Percentiles rank a stretch among this genome's conserved stretches.
These are phyloP conservation scores for Chernovozyma sophiae-reginae DNA, from an alignment of 1,139 yeast genomes.

Conservation along the genomic window DNA sequence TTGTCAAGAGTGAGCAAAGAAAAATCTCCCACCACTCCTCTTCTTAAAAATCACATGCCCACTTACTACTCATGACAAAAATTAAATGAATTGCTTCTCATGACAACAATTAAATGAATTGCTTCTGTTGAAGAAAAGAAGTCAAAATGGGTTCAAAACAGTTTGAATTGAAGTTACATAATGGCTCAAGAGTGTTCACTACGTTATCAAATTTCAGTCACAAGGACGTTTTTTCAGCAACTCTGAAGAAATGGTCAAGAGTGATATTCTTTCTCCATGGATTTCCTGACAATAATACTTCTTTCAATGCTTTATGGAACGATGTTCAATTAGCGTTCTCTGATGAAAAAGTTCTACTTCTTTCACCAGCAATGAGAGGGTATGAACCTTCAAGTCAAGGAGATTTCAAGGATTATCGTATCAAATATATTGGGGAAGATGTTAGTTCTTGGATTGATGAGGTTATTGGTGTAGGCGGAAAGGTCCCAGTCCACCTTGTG, in stretches of 20 bases:
- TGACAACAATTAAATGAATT: too few species aligned
- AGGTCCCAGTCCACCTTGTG: constrained; percentile 34
- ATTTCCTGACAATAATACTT: constrained; percentile 38
- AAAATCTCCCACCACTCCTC: too few species aligned
- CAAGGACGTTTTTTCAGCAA: constrained; percentile 14
- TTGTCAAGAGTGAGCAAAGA: too few species aligned
- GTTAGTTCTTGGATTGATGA: constrained; percentile 31
- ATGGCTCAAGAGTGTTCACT: constrained; percentile 23
- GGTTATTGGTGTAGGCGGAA: constrained; percentile 15
- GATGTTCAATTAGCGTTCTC: constrained; percentile 16
- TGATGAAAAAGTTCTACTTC: constrained; percentile 16
- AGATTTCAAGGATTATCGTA: constrained; percentile 21
- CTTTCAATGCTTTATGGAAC: constrained; percentile 27
- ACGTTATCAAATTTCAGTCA: constrained; percentile 21
- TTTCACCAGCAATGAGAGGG: constrained; percentile 42
- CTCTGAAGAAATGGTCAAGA: constrained; percentile 19
- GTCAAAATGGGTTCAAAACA: neutral
- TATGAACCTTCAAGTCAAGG: constrained; percentile 37
- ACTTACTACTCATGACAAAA: too few species aligned
- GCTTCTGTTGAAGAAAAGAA: too few species aligned
- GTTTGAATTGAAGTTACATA: constrained; percentile 15
- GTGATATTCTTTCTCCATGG: constrained; percentile 37
- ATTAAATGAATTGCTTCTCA: too few species aligned
- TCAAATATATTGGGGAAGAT: constrained; percentile 32
- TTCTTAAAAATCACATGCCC: too few species aligned